Evolutionary conservation across 257 asterid species (phyloP).

Genomic region (Petrea volubilis): DNA sequence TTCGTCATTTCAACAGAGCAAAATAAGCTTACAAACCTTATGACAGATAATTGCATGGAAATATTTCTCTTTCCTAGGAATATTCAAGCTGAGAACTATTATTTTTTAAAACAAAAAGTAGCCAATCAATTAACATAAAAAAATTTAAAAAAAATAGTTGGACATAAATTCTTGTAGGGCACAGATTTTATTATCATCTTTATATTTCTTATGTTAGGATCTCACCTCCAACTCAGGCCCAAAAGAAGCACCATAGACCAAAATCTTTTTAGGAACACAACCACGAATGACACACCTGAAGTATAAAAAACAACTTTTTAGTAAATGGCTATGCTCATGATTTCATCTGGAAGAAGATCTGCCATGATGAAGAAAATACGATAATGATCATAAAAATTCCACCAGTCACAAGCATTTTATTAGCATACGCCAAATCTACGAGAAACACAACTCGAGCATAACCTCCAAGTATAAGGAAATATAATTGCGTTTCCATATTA

Average conservation of each 20-base stretch:
- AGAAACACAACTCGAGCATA: background rate
- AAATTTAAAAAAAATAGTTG: background rate
- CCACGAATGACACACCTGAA: slow-evolving; percentile 98
- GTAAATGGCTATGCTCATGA: too few relatives aligned
- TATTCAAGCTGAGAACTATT: background rate
- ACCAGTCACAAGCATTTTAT: background rate
- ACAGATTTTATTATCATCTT: background rate
- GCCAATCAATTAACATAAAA: slow-evolving; percentile 2
- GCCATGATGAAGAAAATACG: slow-evolving; percentile 4
- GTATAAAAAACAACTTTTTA: slow-evolving; percentile 10
- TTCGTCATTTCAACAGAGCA: too few relatives aligned
- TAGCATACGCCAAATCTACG: background rate
- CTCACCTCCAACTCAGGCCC: slow-evolving; percentile 98
- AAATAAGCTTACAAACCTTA: background rate
- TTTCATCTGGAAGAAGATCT: too few relatives aligned
- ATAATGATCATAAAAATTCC: background rate
- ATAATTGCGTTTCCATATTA: background rate
- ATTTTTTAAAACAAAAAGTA: background rate
- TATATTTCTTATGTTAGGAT: background rate
- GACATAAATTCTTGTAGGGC: background rate
- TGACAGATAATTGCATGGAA: background rate
- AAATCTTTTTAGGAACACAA: slow-evolving; percentile 98
- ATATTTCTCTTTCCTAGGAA: background rate
- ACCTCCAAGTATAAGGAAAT: background rate
- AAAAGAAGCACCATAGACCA: slow-evolving; percentile 94